Evolutionary conservation across 108 stramenopile genomes (phyloP).

Genomic region (Phaeodactylum tricornutum): DNA sequence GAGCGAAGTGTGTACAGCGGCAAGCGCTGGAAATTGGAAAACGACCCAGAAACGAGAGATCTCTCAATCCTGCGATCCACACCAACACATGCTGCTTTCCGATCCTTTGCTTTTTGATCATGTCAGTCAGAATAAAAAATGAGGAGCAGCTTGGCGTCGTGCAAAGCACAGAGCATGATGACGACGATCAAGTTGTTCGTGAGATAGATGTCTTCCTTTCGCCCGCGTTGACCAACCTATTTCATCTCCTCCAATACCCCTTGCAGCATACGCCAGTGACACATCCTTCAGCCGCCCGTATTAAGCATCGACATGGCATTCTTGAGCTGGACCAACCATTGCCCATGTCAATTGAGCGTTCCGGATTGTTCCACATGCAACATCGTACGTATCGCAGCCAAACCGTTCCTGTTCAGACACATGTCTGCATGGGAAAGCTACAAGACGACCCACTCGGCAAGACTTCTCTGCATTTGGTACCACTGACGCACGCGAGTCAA

Average conservation of each 20-base stretch:
- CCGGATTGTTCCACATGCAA: constrained; percentile 12
- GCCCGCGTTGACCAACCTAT: constrained; percentile 38
- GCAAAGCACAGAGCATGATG: constrained; percentile 15
- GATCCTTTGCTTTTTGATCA: background rate
- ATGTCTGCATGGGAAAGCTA: constrained; percentile 77
- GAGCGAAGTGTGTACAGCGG: too few relatives aligned
- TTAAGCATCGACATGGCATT: constrained; percentile 58
- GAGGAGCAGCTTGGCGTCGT: background rate
- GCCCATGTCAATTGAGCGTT: constrained; percentile 16
- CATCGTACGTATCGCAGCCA: constrained; percentile 53
- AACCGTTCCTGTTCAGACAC: constrained; percentile 57
- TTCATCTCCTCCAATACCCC: constrained; percentile 75
- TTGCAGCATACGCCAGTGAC: constrained; percentile 25
- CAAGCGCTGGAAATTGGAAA: too few relatives aligned
- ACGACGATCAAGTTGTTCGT: constrained; percentile 62
- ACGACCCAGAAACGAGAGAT: too few relatives aligned
- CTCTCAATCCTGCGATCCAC: background rate
- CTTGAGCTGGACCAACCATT: constrained; percentile 53
- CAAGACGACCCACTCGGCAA: constrained; percentile 15
- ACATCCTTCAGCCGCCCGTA: constrained; percentile 30
- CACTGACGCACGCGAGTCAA: constrained; percentile 47
- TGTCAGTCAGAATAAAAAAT: background rate
- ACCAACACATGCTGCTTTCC: background rate
- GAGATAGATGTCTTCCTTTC: constrained; percentile 79
- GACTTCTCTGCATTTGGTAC: constrained; percentile 43